Percentiles rank a stretch among this genome's conserved stretches.
phyloP scores from a whole-genome alignment of 1,284 basidiomycete species.

The Sporisorium scitamineum region DNA sequence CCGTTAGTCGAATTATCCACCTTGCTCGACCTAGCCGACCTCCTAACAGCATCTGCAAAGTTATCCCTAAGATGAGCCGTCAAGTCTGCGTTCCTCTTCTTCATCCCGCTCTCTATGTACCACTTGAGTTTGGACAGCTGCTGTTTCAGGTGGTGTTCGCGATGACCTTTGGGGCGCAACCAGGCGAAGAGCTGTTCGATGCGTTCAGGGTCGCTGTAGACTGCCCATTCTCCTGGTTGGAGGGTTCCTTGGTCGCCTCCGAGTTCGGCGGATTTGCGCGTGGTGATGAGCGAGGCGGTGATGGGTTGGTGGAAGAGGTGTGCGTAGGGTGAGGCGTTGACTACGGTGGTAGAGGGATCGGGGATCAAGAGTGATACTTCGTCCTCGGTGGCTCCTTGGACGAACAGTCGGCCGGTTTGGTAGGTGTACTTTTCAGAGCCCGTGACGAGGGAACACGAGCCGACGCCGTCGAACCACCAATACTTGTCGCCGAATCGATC shows the following conservation, averaged over 20 bases:
- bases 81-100: constrained; percentile 51
- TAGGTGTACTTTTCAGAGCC: constrained; percentile 73
- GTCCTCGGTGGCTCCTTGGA: constrained; percentile 86
- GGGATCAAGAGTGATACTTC: constrained; percentile 40
- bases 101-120: constrained; percentile 84
- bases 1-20: background rate
- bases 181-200: constrained; percentile 84
- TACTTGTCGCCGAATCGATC: constrained; percentile 94
- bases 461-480: constrained; percentile 99
- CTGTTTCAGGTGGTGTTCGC: constrained; percentile 85
- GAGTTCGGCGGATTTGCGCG: constrained; percentile 65
- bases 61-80: constrained; percentile 16
- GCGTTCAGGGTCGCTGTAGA: constrained; percentile 87
- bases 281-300: constrained; percentile 7
- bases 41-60: constrained; percentile 13
- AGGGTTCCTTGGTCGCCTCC: constrained; percentile 74
- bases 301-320: constrained; percentile 66
- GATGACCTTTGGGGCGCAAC: constrained; percentile 89
- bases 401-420: constrained; percentile 86
- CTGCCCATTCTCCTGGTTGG: constrained; percentile 84
- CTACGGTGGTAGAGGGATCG: background rate
- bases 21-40: constrained; percentile 9
- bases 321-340: constrained; percentile 21
- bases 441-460: constrained; percentile 78
- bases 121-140: constrained; percentile 84